Conservation (phyloP, 1,284 basidiomycete genomes). For the Puccinia hordei region DNA sequence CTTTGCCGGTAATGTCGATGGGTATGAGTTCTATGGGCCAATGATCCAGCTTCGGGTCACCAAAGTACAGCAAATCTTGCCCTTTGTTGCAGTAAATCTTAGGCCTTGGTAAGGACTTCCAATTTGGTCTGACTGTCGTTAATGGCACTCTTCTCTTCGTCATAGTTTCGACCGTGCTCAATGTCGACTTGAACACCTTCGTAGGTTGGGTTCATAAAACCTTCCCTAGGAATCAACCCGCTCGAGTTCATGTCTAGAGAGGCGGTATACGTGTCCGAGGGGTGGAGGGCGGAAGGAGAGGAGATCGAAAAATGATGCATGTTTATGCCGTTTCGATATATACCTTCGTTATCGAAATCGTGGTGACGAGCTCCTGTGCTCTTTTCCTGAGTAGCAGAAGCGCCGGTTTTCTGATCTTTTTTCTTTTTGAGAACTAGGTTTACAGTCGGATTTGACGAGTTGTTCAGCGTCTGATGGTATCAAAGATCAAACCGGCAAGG, state of each 20-base stretch:
- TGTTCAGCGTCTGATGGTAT: not conserved
- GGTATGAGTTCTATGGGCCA: not conserved
- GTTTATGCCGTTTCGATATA: slow-evolving; percentile 26
- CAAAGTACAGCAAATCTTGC: not conserved
- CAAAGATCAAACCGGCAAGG: not conserved
- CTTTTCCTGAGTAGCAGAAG: slow-evolving; percentile 22
- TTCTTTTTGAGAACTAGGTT: slow-evolving; percentile 38
- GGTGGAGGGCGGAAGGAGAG: not conserved
- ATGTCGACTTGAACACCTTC: slow-evolving; percentile 43
- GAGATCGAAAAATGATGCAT: slow-evolving; percentile 42
- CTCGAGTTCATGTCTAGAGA: not conserved
- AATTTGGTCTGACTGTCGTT: slow-evolving; percentile 11
- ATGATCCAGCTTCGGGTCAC: not conserved
- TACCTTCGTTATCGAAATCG: slow-evolving; percentile 15
- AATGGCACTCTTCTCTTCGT: slow-evolving; percentile 27
- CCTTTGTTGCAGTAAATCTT: not conserved
- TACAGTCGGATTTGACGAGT: not conserved
- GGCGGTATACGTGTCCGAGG: slow-evolving; percentile 5
- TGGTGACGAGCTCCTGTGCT: not conserved
- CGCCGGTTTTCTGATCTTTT: slow-evolving; percentile 7
- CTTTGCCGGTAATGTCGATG: not conserved
- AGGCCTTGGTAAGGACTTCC: not conserved
- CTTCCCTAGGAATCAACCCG: slow-evolving; percentile 24
- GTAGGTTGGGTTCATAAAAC: slow-evolving; percentile 18
- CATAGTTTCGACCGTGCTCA: slow-evolving; percentile 32